Evolutionary conservation across 164 flowering plant species (phyloP).

Genomic region (Tinospora cordifolia): DNA sequence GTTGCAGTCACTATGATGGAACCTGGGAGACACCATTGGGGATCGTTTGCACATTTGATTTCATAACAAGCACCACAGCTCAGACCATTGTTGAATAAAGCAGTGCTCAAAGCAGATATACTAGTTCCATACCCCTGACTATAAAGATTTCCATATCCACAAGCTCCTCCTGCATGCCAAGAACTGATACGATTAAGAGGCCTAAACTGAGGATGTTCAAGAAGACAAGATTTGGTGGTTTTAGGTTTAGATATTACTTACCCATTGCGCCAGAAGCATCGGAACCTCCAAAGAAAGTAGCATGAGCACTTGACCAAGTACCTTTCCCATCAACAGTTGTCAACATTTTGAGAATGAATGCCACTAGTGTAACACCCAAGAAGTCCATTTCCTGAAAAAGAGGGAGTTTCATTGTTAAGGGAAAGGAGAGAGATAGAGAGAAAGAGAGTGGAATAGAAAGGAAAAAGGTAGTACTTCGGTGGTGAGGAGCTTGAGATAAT

Average conservation of each 20-base stretch:
- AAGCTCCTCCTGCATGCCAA: constrained; percentile 54
- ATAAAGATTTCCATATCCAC: constrained; percentile 73
- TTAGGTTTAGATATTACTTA: constrained; percentile 17
- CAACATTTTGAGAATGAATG: constrained; percentile 25
- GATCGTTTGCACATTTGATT: constrained; percentile 47
- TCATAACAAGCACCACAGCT: constrained; percentile 70
- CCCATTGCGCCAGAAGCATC: constrained; percentile 86
- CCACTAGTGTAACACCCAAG: constrained; percentile 24
- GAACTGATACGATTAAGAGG: not conserved
- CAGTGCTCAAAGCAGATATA: constrained; percentile 65
- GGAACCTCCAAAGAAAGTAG: constrained; percentile 72
- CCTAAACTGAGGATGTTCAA: not conserved
- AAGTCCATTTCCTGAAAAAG: constrained; percentile 33
- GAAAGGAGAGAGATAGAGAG: not conserved
- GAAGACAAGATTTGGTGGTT: not conserved
- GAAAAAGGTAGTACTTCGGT: constrained; percentile 5
- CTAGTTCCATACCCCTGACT: constrained; percentile 65
- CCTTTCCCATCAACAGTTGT: constrained; percentile 40
- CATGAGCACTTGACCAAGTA: constrained; percentile 55
- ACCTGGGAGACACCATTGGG: constrained; percentile 50
- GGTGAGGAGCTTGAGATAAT: constrained; percentile 19
- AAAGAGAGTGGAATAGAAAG: constrained; percentile 1
- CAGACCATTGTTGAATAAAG: constrained; percentile 55
- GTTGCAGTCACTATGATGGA: constrained; percentile 60
- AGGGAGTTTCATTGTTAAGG: not conserved